These are phyloP conservation scores for Populus trichocarpa DNA, from an alignment of 441 rosid species.

Conservation along the genomic window DNA sequence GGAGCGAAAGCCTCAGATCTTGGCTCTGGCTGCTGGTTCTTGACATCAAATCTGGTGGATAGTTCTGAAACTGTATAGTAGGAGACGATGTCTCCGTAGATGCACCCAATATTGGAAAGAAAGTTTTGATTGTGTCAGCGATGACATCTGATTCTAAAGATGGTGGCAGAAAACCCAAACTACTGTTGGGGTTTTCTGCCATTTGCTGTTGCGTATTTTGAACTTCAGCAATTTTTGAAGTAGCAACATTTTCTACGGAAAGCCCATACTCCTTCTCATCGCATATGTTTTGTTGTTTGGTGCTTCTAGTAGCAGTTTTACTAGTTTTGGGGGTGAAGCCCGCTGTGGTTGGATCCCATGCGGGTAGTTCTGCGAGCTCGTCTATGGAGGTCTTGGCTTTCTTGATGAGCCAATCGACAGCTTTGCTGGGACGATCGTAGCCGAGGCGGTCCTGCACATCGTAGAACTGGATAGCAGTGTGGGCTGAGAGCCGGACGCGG, in stretches of 20 bases:
- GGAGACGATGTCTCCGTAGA: conserved; percentile 41
- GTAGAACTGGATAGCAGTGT: conserved; percentile 89
- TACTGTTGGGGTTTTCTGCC: conserved; percentile 31
- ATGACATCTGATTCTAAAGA: conserved; percentile 69
- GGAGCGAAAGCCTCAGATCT: conserved; percentile 88
- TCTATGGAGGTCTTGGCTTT: conserved; percentile 86
- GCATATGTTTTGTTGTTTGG: conserved; percentile 7
- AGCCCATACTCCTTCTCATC: conserved; percentile 25
- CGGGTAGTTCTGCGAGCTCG: conserved; percentile 76
- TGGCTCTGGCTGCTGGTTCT: conserved; percentile 64
- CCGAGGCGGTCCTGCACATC: conserved; percentile 96
- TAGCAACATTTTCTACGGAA: conserved; percentile 17
- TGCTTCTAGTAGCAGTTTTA: conserved; percentile 23
- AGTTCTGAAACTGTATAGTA: conserved; percentile 53
- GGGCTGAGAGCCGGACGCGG: conserved; percentile 89
- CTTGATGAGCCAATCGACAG: conserved; percentile 89
- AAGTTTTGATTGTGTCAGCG: conserved; percentile 75
- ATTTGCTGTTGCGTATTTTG: conserved; percentile 26
- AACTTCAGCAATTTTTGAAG: conserved; percentile 14
- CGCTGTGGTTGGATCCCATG: conserved; percentile 59
- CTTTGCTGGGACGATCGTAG: conserved; percentile 89
- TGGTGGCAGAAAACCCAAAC: conserved; percentile 51
- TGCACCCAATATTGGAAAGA: conserved; percentile 69
- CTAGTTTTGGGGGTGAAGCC: conserved; percentile 25
- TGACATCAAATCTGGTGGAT: conserved; percentile 68